Conservation (phyloP, 2,329 filamentous ascomycete species). For the Fusarium chuoi region DNA sequence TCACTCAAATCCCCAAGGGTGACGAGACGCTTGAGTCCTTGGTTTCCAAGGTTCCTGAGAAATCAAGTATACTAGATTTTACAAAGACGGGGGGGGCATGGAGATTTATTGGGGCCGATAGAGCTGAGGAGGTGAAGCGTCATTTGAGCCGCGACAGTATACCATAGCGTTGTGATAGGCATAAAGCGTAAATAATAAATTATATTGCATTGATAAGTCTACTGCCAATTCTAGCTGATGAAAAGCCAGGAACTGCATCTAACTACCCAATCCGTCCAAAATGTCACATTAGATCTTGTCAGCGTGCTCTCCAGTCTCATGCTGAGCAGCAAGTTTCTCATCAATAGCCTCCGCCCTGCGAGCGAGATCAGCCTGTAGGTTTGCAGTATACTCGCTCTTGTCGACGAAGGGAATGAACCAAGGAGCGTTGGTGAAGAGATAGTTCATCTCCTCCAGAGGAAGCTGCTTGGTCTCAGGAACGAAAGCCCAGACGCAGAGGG, state of each 20-base stretch:
- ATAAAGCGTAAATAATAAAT: not conserved
- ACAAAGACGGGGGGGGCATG: conserved; percentile 1
- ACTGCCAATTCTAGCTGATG: not conserved
- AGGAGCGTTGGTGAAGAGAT: conserved; percentile 22
- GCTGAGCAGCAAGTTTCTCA: conserved; percentile 14
- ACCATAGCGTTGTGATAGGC: conserved; percentile 56
- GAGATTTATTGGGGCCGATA: conserved; percentile 3
- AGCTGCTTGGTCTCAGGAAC: conserved; percentile 73
- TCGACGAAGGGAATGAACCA: conserved; percentile 21
- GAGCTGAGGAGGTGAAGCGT: not conserved
- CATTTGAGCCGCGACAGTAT: not conserved
- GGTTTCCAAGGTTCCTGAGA: not conserved
- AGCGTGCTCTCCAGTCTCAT: conserved; percentile 14
- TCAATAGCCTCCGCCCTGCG: conserved; percentile 55
- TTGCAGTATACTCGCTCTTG: conserved; percentile 27
- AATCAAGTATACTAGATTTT: not conserved
- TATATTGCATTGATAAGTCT: not conserved
- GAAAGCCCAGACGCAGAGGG: conserved; percentile 68
- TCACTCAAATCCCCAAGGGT: conserved; percentile 1
- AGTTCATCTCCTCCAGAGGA: conserved; percentile 73
- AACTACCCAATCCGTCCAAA: not conserved
- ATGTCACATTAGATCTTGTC: not conserved
- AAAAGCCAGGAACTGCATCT: not conserved
- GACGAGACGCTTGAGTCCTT: not conserved
- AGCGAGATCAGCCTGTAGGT: conserved; percentile 61